Conservation (phyloP, 108 stramenopile species). For the Poteriospumella lacustris region DNA sequence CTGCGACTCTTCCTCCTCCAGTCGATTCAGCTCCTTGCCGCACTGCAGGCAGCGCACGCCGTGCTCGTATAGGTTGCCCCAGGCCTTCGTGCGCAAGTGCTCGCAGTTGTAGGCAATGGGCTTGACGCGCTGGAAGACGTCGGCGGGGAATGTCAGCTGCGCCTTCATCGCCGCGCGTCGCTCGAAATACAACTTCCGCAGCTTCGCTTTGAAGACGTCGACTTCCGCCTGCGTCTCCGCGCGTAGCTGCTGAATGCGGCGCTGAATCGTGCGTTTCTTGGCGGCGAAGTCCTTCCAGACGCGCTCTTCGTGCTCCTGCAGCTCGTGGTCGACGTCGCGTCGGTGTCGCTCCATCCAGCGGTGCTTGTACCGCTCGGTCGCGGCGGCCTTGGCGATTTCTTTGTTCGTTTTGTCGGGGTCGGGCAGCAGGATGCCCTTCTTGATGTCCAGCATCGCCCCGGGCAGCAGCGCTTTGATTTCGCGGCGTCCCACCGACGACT, state of each 20-base stretch:
- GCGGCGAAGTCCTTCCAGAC: too few relatives aligned
- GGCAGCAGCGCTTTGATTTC: neutral
- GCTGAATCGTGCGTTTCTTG: too few relatives aligned
- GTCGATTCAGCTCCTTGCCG: constrained; percentile 43
- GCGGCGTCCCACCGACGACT: neutral
- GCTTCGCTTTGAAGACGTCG: neutral
- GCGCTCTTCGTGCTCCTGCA: too few relatives aligned
- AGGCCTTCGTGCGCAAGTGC: constrained; percentile 47
- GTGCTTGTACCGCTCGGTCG: neutral
- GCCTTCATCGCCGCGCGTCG: neutral
- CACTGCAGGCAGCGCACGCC: constrained; percentile 49
- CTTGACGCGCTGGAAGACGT: constrained; percentile 36
- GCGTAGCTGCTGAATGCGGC: neutral
- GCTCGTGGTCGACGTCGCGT: too few relatives aligned
- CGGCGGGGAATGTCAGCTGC: neutral
- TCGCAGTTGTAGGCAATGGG: constrained; percentile 36
- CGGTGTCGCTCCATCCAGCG: too few relatives aligned
- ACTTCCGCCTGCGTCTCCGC: neutral
- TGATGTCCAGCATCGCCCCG: neutral
- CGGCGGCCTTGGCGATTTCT: neutral
- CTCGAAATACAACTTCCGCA: neutral
- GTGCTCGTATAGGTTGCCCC: constrained; percentile 49
- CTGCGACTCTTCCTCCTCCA: constrained; percentile 40
- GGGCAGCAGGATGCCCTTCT: neutral
- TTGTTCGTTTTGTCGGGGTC: neutral